phyloP scores from a whole-genome alignment of 2,329 filamentous ascomycete genomes.

The Mycosphaerella arachidis region DNA sequence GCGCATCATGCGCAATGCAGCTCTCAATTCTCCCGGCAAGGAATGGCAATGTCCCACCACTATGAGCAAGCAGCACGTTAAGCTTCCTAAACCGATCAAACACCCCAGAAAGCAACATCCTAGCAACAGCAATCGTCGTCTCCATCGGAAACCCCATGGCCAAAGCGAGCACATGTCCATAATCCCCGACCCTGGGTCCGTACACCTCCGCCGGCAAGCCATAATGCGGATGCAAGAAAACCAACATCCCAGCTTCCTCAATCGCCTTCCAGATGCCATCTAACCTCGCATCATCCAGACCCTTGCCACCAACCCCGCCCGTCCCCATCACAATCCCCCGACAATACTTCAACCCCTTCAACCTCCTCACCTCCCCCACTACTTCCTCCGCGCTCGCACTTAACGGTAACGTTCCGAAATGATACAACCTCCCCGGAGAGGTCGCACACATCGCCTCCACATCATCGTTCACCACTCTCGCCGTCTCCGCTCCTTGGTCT shows the following conservation, averaged over 20 bases:
- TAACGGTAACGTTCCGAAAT: constrained; percentile 77
- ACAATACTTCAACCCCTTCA: constrained; percentile 61
- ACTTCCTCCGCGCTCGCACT: constrained; percentile 61
- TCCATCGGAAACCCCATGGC: constrained; percentile 87
- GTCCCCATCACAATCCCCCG: constrained; percentile 88
- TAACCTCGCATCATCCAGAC: constrained; percentile 71
- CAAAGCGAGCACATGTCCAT: constrained; percentile 82
- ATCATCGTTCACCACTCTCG: constrained; percentile 69
- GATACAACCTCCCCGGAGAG: constrained; percentile 67
- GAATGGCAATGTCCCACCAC: constrained; percentile 83
- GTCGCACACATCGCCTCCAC: constrained; percentile 66
- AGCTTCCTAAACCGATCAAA: constrained; percentile 71
- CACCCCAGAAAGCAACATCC: constrained; percentile 82
- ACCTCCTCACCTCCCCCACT: constrained; percentile 59
- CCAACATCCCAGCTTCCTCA: constrained; percentile 57
- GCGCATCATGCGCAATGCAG: constrained; percentile 76
- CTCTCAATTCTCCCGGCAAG: constrained; percentile 83
- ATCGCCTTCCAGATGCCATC: constrained; percentile 69
- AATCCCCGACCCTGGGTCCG: constrained; percentile 66
- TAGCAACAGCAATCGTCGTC: constrained; percentile 81
- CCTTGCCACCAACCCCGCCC: constrained; percentile 65
- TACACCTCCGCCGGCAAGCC: constrained; percentile 77
- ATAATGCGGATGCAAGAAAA: constrained; percentile 92
- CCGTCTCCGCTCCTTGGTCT: constrained; percentile 58
- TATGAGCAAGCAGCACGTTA: constrained; percentile 77